Percentiles rank a stretch among this genome's conserved stretches.
Evolutionary conservation across 768 basidiomycete species (phyloP).

Genomic region (Termitomyces sp.): DNA sequence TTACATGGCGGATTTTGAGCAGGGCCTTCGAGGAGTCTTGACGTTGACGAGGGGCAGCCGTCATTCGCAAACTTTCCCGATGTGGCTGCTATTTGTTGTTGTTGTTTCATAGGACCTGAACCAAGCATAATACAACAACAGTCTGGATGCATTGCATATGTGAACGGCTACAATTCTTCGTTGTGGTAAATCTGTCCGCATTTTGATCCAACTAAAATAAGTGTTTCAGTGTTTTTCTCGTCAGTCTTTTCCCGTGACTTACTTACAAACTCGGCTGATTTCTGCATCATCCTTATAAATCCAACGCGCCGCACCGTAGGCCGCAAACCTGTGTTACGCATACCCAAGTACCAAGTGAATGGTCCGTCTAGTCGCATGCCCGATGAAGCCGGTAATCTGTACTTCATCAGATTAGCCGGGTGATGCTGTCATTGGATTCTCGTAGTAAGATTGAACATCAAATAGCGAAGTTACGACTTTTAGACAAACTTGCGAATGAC

Average conservation of each 20-base stretch:
- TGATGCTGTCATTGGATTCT: too few species aligned
- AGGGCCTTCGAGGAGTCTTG: constrained; percentile 31
- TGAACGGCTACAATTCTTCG: too few species aligned
- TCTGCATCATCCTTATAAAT: too few species aligned
- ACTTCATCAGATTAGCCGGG: too few species aligned
- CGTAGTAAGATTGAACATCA: neutral
- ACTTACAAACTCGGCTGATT: too few species aligned
- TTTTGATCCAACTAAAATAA: too few species aligned
- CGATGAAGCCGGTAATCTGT: neutral
- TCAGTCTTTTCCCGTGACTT: too few species aligned
- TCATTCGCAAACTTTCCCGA: constrained; percentile 11
- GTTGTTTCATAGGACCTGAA: neutral
- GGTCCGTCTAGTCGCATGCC: neutral
- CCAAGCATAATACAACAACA: neutral
- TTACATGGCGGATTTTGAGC: constrained; percentile 36
- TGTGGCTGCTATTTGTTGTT: constrained; percentile 16
- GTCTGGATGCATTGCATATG: neutral
- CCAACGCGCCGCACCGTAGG: neutral
- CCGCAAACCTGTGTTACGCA: too few species aligned
- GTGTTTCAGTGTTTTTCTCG: too few species aligned
- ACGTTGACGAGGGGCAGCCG: constrained; percentile 29
- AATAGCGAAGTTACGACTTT: neutral
- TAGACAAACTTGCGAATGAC: too few species aligned
- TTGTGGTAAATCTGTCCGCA: too few species aligned
- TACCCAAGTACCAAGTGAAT: neutral